Percentiles rank a stretch among this genome's conserved stretches.
These are phyloP conservation scores for Scheffersomyces segobiensis DNA, from an alignment of 1,139 yeast species.

Conservation along the genomic window DNA sequence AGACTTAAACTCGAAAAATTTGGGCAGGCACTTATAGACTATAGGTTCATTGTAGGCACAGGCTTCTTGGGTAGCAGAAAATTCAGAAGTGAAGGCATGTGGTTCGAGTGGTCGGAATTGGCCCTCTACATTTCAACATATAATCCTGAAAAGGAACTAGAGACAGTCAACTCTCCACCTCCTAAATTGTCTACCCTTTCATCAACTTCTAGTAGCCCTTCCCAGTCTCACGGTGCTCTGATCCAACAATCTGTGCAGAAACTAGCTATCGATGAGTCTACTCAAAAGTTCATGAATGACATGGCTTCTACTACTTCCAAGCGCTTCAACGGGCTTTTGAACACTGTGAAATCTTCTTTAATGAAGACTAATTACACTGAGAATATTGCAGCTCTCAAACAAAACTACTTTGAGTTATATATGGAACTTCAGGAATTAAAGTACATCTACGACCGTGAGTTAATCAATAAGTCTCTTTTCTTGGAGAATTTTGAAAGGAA, in stretches of 20 bases:
- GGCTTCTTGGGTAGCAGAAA: conserved; percentile 34
- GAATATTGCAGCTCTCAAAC: conserved; percentile 28
- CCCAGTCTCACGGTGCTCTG: background rate
- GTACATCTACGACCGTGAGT: conserved; percentile 31
- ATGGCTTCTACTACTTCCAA: conserved; percentile 8
- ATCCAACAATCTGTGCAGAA: conserved; percentile 2
- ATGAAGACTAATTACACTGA: conserved; percentile 30
- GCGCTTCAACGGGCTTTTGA: conserved; percentile 12
- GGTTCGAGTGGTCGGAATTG: conserved; percentile 50
- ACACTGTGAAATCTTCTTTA: conserved; percentile 27
- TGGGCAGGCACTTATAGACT: conserved; percentile 44
- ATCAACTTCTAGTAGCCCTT: background rate
- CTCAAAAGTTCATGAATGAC: conserved; percentile 17
- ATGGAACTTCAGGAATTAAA: conserved; percentile 33
- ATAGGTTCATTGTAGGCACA: conserved; percentile 33
- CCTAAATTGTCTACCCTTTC: background rate
- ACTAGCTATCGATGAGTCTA: conserved; percentile 15
- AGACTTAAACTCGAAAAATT: conserved; percentile 40
- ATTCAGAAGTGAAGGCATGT: conserved; percentile 46
- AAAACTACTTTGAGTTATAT: conserved; percentile 33
- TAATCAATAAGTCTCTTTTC: conserved; percentile 21
- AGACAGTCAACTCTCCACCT: conserved; percentile 3
- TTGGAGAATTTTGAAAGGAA: conserved; percentile 39
- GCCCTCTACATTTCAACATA: conserved; percentile 24
- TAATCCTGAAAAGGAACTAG: conserved; percentile 2